phyloP scores from a whole-genome alignment of 1,139 yeast genomes.

The Sugiyamaella neomexicana region DNA sequence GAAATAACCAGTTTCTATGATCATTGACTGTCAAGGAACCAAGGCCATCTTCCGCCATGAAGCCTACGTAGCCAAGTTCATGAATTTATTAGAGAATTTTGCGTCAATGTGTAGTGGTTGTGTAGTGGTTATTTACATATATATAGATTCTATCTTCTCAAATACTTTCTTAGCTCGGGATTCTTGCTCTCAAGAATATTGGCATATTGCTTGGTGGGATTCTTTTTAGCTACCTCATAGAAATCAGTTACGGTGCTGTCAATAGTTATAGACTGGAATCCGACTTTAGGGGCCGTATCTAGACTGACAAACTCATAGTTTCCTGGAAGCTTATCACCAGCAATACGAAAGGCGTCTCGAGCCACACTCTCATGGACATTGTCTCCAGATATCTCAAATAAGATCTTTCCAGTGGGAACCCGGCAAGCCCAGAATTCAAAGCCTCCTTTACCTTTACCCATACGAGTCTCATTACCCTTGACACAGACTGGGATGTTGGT shows the following conservation, averaged over 20 bases:
- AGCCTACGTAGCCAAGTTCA: constrained; percentile 85
- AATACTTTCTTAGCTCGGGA: constrained; percentile 40
- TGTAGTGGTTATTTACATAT: too few species aligned
- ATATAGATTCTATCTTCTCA: constrained; percentile 32
- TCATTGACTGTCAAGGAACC: constrained; percentile 83
- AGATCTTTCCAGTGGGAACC: constrained; percentile 91
- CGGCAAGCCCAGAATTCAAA: constrained; percentile 97
- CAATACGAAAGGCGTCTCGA: constrained; percentile 86
- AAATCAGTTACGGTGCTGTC: constrained; percentile 54
- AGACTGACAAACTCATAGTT: constrained; percentile 78
- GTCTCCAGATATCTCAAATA: constrained; percentile 81
- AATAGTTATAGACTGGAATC: constrained; percentile 50
- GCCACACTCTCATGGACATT: constrained; percentile 86
- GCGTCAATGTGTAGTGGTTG: constrained; percentile 8
- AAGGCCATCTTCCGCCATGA: constrained; percentile 93
- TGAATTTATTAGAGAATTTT: constrained; percentile 58
- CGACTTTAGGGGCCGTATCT: constrained; percentile 68
- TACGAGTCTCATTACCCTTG: constrained; percentile 98
- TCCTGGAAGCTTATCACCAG: constrained; percentile 91
- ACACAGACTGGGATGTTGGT: constrained; percentile 90
- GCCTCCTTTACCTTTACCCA: constrained; percentile 99
- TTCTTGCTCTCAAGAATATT: constrained; percentile 41
- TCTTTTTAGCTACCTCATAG: constrained; percentile 53
- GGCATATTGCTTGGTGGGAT: constrained; percentile 60
- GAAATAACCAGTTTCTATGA: constrained; percentile 74